These are phyloP conservation scores for Rostrohypoxylon terebratum DNA, from an alignment of 495 filamentous ascomycete genomes.

Conservation along the genomic window DNA sequence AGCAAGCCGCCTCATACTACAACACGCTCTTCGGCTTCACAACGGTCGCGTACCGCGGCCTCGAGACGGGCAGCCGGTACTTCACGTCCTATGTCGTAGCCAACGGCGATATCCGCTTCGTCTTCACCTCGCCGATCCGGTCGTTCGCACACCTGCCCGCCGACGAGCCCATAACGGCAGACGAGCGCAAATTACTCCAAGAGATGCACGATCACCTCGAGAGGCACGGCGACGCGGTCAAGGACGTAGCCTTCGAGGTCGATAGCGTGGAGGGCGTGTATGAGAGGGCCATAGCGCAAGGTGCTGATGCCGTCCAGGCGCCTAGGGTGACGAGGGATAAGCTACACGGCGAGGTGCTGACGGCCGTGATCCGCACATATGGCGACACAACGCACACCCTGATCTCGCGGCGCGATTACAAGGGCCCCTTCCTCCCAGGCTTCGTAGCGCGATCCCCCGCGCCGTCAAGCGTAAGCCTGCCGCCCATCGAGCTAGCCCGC, in stretches of 20 bases:
- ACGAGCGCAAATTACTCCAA: conserved; percentile 67
- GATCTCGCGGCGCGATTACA: conserved; percentile 73
- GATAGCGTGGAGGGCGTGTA: conserved; percentile 84
- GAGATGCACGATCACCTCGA: conserved; percentile 82
- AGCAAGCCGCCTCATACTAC: conserved; percentile 90
- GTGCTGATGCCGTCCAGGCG: conserved; percentile 71
- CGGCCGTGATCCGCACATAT: conserved; percentile 85
- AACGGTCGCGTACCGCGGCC: conserved; percentile 81
- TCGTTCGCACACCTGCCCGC: conserved; percentile 63
- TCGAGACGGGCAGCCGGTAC: conserved; percentile 84
- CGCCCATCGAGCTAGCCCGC: conserved; percentile 70
- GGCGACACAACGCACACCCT: conserved; percentile 93
- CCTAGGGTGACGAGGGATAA: conserved; percentile 65
- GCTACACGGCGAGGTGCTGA: conserved; percentile 68
- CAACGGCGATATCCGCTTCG: conserved; percentile 82
- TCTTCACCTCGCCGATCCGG: conserved; percentile 83
- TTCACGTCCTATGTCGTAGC: conserved; percentile 83
- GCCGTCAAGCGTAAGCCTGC: conserved; percentile 55
- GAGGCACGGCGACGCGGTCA: conserved; percentile 88
- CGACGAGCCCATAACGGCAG: conserved; percentile 62
- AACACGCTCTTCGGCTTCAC: conserved; percentile 85
- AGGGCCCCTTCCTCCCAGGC: conserved; percentile 82
- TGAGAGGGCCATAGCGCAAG: conserved; percentile 70
- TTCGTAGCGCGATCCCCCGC: conserved; percentile 65
- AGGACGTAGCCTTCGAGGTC: conserved; percentile 92